Conservation (phyloP, 176 grass and related monocot species). For the Oryza meridionalis region DNA sequence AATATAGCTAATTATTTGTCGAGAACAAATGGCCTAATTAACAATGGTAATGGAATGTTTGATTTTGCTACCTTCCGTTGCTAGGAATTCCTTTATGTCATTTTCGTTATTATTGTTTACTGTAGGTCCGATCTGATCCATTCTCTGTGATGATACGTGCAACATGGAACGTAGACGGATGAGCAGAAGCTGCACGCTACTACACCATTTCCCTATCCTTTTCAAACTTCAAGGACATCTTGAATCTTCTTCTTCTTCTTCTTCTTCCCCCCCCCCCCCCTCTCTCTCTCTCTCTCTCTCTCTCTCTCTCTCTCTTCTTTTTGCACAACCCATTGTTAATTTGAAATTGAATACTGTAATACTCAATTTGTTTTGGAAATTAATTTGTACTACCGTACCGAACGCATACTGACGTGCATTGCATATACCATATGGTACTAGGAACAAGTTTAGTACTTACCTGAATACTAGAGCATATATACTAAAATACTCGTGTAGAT, state of each 20-base stretch:
- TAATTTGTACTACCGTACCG: not conserved
- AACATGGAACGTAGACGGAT: constrained; percentile 1
- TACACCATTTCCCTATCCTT: not conserved
- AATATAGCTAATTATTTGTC: not conserved
- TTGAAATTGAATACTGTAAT: not conserved
- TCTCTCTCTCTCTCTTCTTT: not conserved
- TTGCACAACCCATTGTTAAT: not conserved
- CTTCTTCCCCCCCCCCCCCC: too few relatives aligned
- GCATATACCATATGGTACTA: not conserved
- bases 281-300: too few relatives aligned
- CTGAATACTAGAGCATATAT: not conserved
- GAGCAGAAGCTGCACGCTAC: not conserved
- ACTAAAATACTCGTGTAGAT: not conserved
- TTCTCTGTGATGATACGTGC: constrained; percentile 17
- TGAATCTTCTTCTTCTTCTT: not conserved
- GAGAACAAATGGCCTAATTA: not conserved
- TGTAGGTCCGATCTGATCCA: constrained; percentile 44
- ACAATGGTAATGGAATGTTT: not conserved
- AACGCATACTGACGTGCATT: not conserved
- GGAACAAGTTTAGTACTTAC: constrained; percentile 19
- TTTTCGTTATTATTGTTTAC: constrained; percentile 30
- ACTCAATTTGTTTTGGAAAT: not conserved
- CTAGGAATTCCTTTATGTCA: constrained; percentile 25
- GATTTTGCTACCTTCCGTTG: not conserved
- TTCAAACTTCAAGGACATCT: not conserved